Conservation (phyloP, 805 yeast species). For the Teunomyces lycoperdinae region DNA sequence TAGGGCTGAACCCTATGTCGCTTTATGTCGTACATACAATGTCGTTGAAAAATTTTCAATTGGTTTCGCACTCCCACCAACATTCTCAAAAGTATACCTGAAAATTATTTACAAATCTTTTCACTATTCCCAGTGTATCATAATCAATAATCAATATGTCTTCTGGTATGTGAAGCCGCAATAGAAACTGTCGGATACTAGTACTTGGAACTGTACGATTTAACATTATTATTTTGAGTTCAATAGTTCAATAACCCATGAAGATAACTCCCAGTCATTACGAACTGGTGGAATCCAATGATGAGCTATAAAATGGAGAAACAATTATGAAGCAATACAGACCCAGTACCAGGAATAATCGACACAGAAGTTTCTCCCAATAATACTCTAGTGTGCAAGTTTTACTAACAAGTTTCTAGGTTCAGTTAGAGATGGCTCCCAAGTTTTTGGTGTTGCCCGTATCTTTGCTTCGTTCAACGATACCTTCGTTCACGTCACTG, state of each 20-base stretch:
- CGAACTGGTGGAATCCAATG: neutral
- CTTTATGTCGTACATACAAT: neutral
- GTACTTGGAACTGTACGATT: slow-evolving; percentile 3
- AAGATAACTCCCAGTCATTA: neutral
- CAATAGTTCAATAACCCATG: neutral
- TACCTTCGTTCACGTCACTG: slow-evolving; percentile 99
- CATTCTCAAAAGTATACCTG: slow-evolving; percentile 5
- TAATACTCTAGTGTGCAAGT: neutral
- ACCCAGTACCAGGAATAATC: neutral
- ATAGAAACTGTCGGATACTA: neutral
- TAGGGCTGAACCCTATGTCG: slow-evolving; percentile 5
- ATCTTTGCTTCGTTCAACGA: slow-evolving; percentile 99
- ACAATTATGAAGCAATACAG: neutral
- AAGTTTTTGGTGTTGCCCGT: slow-evolving; percentile 99
- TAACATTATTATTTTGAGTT: neutral
- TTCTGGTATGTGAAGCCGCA: slow-evolving; percentile 14
- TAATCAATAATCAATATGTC: slow-evolving; percentile 15
- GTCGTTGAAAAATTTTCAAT: slow-evolving; percentile 5
- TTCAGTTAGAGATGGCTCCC: slow-evolving; percentile 86
- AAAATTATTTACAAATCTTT: slow-evolving; percentile 3
- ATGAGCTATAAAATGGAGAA: neutral
- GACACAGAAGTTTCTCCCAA: neutral
- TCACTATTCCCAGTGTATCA: slow-evolving; percentile 10
- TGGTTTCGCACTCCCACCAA: slow-evolving; percentile 5
- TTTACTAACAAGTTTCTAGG: slow-evolving; percentile 7